These are phyloP conservation scores for Saccharomycopsis fodiens DNA, from an alignment of 805 yeast species.

Conservation along the genomic window DNA sequence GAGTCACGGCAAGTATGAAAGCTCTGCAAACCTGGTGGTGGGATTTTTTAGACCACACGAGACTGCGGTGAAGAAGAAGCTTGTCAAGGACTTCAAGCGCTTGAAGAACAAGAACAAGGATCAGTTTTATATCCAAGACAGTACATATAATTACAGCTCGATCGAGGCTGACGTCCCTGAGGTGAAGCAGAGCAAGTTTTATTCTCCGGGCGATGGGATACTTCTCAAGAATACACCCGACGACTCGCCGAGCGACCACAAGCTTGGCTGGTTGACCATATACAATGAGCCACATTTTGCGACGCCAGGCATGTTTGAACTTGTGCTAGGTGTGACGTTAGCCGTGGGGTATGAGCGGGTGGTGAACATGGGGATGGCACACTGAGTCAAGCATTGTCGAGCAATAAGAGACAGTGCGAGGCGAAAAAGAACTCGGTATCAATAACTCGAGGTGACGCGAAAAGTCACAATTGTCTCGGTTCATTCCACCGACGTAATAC, in stretches of 20 bases:
- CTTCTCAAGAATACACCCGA: slow-evolving; percentile 42
- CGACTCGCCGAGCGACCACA: slow-evolving; percentile 53
- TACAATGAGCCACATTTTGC: slow-evolving; percentile 37
- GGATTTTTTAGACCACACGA: slow-evolving; percentile 38
- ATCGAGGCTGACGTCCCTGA: neutral
- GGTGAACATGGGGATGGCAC: neutral
- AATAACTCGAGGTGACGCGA: too few relatives aligned
- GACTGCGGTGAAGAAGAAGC: slow-evolving; percentile 30
- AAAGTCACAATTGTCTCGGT: neutral
- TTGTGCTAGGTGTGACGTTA: slow-evolving; percentile 44
- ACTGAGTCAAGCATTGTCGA: neutral
- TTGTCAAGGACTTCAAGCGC: slow-evolving; percentile 31
- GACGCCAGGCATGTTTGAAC: slow-evolving; percentile 43
- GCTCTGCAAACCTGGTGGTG: slow-evolving; percentile 26
- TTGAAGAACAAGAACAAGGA: slow-evolving; percentile 15
- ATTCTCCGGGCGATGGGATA: slow-evolving; percentile 50
- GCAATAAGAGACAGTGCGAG: neutral
- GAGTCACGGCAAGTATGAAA: slow-evolving; percentile 5
- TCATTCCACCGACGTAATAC: neutral
- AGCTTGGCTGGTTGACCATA: slow-evolving; percentile 59
- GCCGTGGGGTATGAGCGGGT: slow-evolving; percentile 40
- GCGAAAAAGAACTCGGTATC: too few relatives aligned
- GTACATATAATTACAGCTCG: slow-evolving; percentile 1
- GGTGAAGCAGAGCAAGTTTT: slow-evolving; percentile 20
- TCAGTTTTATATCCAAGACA: slow-evolving; percentile 3